These are phyloP conservation scores for Asterophora parasitica DNA, from an alignment of 768 basidiomycete species.

Conservation along the genomic window DNA sequence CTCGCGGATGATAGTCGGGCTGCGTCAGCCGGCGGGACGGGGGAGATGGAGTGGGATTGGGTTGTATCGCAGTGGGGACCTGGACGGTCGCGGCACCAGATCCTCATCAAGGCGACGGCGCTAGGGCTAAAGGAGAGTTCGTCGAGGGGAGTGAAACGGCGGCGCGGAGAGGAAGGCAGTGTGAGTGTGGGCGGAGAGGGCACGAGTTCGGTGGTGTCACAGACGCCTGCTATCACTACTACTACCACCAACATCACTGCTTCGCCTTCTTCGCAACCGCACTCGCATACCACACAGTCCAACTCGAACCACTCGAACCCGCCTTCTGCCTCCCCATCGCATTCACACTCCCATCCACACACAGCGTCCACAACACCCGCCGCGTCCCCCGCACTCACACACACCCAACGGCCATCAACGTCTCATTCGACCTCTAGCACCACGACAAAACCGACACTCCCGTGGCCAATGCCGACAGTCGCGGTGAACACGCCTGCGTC, in stretches of 20 bases:
- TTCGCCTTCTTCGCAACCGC: slow-evolving; percentile 15
- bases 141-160: slow-evolving; percentile 38
- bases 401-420: slow-evolving; percentile 33
- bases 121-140: slow-evolving; percentile 76
- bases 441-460: slow-evolving; percentile 23
- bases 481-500: slow-evolving; percentile 51
- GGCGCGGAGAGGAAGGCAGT: slow-evolving; percentile 33
- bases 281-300: slow-evolving; percentile 15
- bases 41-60: slow-evolving; percentile 79
- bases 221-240: slow-evolving; percentile 27
- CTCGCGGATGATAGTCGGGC: slow-evolving; percentile 65
- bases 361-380: slow-evolving; percentile 43
- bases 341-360: slow-evolving; percentile 35
- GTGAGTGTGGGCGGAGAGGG: too few species aligned
- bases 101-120: slow-evolving; percentile 75
- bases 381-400: slow-evolving; percentile 46
- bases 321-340: slow-evolving; percentile 32
- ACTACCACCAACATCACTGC: slow-evolving; percentile 24
- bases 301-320: slow-evolving; percentile 18
- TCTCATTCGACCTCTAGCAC: slow-evolving; percentile 18
- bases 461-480: slow-evolving; percentile 74
- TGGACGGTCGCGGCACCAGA: slow-evolving; percentile 78
- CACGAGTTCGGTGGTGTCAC: slow-evolving; percentile 22
- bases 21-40: slow-evolving; percentile 30
- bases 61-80: slow-evolving; percentile 71